Evolutionary conservation across 2,329 filamentous ascomycete genomes (phyloP), one percentile per base, ranked within the genome.

Genomic region (Aspergillus bombycis): DNA sequence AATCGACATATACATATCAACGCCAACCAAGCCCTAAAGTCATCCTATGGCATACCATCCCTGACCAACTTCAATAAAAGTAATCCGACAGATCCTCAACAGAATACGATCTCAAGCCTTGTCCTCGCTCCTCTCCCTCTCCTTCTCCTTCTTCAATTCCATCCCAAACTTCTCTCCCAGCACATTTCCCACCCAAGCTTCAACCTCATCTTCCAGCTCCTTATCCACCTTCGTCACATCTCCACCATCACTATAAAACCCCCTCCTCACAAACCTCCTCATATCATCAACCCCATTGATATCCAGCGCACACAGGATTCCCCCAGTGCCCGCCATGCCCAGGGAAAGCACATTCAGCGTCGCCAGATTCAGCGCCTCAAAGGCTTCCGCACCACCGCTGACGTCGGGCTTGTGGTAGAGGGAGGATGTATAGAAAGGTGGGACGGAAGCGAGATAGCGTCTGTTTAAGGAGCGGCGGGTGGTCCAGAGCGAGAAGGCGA

Each of bases 321-420:
- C 93, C 4, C 94, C 95, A 0, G 87, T 84, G 10, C 85, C 79
- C 84, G 96, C 88, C 76, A 97, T 88, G 0, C 85, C 89, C 57
- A 95, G 86, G 70, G 89, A 91, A 36, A 89, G 73, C 14, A 95
- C 92, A 71, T 97, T 97, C 70, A 97, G 84, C 0, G 94, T 97
- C 0, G 94, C 95, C 41, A 97, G 82, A 56, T 89, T 91, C 26
- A 99, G 82, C 0, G 94, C 94, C 78, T 96, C 91, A 38, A 91
- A 79, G 0, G 94, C 94, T 67, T 97, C 89, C 45, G 91, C 75
- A 1, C 87, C 84, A 9, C 89, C 88, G 72, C 89, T 90, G 32
- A 87, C 83, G 16, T 74, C 67, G 1, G 76, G 78, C 46, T 78
- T 72, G 68, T 79, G 77, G 71, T 71, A 82, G 58, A 77, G 74